Evolutionary conservation across 1,284 basidiomycete species (phyloP).

Genomic region (Ceratobasidium sp.): DNA sequence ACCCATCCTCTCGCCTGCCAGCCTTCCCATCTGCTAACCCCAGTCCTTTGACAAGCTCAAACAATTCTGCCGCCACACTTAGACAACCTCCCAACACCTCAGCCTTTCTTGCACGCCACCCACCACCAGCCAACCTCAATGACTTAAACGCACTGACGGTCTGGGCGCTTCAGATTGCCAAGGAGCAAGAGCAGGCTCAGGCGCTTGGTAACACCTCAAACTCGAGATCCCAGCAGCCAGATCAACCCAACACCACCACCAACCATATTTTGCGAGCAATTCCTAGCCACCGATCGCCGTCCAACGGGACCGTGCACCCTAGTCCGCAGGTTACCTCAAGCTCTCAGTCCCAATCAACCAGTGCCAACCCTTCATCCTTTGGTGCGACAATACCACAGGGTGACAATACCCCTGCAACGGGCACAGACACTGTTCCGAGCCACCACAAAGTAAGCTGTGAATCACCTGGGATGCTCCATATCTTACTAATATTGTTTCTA

Average conservation of each 20-base stretch:
- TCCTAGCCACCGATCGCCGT: conserved; percentile 7
- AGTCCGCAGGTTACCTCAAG: not conserved
- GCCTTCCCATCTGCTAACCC: not conserved
- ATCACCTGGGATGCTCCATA: not conserved
- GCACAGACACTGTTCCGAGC: not conserved
- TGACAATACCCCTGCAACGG: not conserved
- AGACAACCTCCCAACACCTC: not conserved
- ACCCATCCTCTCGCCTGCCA: too few species aligned
- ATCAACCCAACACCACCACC: not conserved
- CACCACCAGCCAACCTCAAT: conserved; percentile 3
- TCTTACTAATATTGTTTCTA: not conserved
- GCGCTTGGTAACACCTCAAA: not conserved
- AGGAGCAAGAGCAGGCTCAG: not conserved
- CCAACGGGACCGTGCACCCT: not conserved
- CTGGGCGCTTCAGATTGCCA: conserved; percentile 2
- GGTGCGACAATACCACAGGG: not conserved
- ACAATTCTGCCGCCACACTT: not conserved
- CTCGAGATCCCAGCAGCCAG: not conserved
- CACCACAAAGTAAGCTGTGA: not conserved
- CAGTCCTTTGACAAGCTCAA: not conserved
- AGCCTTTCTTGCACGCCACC: not conserved
- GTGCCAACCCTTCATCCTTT: not conserved
- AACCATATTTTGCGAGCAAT: conserved; percentile 8
- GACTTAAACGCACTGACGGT: not conserved
- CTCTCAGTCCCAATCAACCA: not conserved